Evolutionary conservation across 345 rosid species (phyloP).

Genomic region (Rhizophora mangle): DNA sequence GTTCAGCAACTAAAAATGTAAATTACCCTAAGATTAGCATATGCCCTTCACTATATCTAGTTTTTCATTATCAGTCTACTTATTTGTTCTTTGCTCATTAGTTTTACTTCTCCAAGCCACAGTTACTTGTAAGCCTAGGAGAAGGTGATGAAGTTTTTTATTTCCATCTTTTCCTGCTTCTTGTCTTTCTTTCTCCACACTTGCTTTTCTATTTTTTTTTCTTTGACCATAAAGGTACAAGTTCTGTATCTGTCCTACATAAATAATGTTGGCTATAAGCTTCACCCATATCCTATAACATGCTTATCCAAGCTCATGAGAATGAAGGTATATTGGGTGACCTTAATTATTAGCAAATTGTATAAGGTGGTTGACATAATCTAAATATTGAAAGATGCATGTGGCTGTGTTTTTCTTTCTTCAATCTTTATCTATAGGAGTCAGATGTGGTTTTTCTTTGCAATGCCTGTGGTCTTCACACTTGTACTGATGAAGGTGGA

Average conservation of each 20-base stretch:
- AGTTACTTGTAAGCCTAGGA: too few relatives aligned
- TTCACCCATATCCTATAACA: constrained; percentile 76
- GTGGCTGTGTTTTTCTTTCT: background rate
- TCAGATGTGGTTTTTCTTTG: constrained; percentile 62
- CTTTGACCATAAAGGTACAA: constrained; percentile 50
- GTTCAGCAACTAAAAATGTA: too few relatives aligned
- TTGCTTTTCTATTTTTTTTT: background rate
- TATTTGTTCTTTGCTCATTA: too few relatives aligned
- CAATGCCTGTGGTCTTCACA: constrained; percentile 77
- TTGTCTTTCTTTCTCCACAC: background rate
- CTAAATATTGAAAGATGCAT: constrained; percentile 12
- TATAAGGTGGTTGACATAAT: background rate
- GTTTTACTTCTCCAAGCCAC: too few relatives aligned
- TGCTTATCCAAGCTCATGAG: constrained; percentile 57
- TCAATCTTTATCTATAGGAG: constrained; percentile 38
- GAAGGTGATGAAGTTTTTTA: background rate
- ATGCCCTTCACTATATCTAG: too few relatives aligned
- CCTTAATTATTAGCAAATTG: background rate
- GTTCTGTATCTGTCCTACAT: constrained; percentile 56
- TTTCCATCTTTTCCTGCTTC: background rate
- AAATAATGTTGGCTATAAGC: constrained; percentile 77
- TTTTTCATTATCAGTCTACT: too few relatives aligned
- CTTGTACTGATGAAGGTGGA: constrained; percentile 47
- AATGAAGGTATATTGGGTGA: constrained; percentile 54
- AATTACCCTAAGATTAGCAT: too few relatives aligned